These are phyloP conservation scores for Polygonum maritimum DNA, from an alignment of 148 eudicot species.

Conservation along the genomic window DNA sequence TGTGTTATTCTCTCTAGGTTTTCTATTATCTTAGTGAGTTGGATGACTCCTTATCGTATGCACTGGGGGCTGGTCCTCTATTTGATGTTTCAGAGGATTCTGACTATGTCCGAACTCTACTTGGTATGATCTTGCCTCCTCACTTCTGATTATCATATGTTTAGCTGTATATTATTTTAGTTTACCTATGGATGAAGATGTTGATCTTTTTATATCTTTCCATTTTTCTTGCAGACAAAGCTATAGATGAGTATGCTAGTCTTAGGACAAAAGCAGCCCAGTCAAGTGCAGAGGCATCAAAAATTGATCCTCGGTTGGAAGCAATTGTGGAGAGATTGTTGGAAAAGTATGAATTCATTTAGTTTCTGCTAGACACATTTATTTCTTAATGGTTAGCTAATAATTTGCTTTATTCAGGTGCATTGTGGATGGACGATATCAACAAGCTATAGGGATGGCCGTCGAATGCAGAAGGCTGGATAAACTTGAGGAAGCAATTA, in stretches of 20 bases:
- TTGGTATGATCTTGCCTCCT: constrained; percentile 32
- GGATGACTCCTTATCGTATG: constrained; percentile 84
- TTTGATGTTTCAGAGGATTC: constrained; percentile 96
- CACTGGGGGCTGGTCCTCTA: constrained; percentile 81
- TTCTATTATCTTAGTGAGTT: constrained; percentile 79
- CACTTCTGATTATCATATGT: not conserved
- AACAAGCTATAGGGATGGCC: constrained; percentile 86
- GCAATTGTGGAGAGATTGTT: constrained; percentile 95
- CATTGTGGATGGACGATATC: constrained; percentile 68
- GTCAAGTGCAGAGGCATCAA: constrained; percentile 43
- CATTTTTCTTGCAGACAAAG: constrained; percentile 52
- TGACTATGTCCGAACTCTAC: constrained; percentile 89
- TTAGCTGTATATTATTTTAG: not conserved
- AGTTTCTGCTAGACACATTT: not conserved
- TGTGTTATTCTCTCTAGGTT: constrained; percentile 36
- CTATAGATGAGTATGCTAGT: constrained; percentile 91
- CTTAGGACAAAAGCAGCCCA: constrained; percentile 67
- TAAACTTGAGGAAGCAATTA: constrained; percentile 85
- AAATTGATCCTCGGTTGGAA: constrained; percentile 81
- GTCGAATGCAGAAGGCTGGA: constrained; percentile 84
- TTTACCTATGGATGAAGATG: not conserved
- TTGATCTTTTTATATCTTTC: not conserved
- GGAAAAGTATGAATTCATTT: constrained; percentile 52
- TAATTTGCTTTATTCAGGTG: constrained; percentile 34
- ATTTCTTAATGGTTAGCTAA: not conserved